Conservation (phyloP, 192 early-diverging fungal species). For the Phycomyces blakesleeanus region DNA sequence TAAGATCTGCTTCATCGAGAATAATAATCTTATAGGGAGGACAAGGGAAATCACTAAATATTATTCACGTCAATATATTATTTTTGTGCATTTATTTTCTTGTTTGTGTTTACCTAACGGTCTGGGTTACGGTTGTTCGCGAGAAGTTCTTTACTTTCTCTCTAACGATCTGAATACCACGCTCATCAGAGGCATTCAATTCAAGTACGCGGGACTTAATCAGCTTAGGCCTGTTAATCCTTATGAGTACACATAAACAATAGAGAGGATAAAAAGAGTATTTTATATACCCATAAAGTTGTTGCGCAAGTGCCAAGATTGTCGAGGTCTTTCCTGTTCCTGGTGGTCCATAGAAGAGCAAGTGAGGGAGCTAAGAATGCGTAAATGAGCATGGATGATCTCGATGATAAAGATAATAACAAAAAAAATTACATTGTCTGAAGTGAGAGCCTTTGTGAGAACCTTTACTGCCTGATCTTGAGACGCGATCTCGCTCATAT, state of each 20-base stretch:
- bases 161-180: slow-evolving; percentile 90
- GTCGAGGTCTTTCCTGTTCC: slow-evolving; percentile 98
- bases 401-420: no score
- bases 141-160: slow-evolving; percentile 96
- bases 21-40: slow-evolving; percentile 97
- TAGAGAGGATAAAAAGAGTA: neutral
- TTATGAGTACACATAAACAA: slow-evolving; percentile 4
- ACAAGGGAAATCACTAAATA: slow-evolving; percentile 37
- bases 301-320: slow-evolving; percentile 84
- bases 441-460: slow-evolving; percentile 77
- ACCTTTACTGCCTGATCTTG: slow-evolving; percentile 89
- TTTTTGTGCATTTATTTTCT: neutral
- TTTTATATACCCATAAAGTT: slow-evolving; percentile 67
- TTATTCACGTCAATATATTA: neutral
- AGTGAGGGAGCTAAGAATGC: slow-evolving; percentile 84
- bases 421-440: slow-evolving; percentile 85
- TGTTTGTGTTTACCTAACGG: slow-evolving; percentile 26
- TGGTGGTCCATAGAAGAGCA: slow-evolving; percentile 96
- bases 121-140: slow-evolving; percentile 54
- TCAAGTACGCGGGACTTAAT: slow-evolving; percentile 81
- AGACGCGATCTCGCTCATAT: slow-evolving; percentile 80
- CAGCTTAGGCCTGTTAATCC: slow-evolving; percentile 64
- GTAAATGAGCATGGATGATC: no score
- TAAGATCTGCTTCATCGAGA: slow-evolving; percentile 95
- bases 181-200: slow-evolving; percentile 96